A percentile compares a stretch with the other conserved stretches of the same genome.
phyloP scores from a whole-genome alignment of 1,284 basidiomycete species.

The Hemileia vastatrix region DNA sequence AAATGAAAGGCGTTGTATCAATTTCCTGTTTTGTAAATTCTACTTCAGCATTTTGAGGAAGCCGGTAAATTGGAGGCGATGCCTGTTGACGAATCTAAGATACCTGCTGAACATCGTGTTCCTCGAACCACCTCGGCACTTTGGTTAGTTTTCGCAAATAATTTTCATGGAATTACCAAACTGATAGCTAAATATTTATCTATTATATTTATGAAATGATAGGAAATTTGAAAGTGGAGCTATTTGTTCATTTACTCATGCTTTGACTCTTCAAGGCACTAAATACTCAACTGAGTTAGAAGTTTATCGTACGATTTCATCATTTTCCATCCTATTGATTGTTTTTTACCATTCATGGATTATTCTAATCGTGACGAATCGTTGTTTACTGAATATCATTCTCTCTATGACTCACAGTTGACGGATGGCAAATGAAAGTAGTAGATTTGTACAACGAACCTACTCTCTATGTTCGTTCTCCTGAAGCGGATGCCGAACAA shows the following conservation, averaged over 20 bases:
- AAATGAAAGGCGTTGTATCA: too few species aligned
- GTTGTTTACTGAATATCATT: background rate
- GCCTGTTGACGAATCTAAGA: slow-evolving; percentile 65
- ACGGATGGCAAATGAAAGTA: slow-evolving; percentile 68
- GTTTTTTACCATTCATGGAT: background rate
- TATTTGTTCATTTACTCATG: slow-evolving; percentile 77
- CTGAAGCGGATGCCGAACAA: slow-evolving; percentile 67
- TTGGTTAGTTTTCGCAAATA: slow-evolving; percentile 43
- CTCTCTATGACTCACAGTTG: slow-evolving; percentile 56
- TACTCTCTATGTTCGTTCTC: slow-evolving; percentile 68
- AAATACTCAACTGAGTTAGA: slow-evolving; percentile 89
- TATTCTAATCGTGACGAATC: background rate
- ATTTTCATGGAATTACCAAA: too few species aligned
- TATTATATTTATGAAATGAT: background rate
- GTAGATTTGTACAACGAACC: slow-evolving; percentile 70
- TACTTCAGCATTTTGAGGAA: slow-evolving; percentile 65
- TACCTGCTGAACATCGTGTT: slow-evolving; percentile 58
- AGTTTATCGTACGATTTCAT: slow-evolving; percentile 44
- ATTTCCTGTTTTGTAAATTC: background rate
- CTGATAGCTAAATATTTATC: too few species aligned
- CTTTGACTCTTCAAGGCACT: slow-evolving; percentile 75
- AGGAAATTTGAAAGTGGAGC: slow-evolving; percentile 89
- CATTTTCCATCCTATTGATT: background rate
- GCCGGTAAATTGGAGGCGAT: slow-evolving; percentile 77
- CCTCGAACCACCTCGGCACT: slow-evolving; percentile 46